Evolutionary conservation across 2,329 filamentous ascomycete genomes (phyloP).

Genomic region (Arthrinium puccinioides): DNA sequence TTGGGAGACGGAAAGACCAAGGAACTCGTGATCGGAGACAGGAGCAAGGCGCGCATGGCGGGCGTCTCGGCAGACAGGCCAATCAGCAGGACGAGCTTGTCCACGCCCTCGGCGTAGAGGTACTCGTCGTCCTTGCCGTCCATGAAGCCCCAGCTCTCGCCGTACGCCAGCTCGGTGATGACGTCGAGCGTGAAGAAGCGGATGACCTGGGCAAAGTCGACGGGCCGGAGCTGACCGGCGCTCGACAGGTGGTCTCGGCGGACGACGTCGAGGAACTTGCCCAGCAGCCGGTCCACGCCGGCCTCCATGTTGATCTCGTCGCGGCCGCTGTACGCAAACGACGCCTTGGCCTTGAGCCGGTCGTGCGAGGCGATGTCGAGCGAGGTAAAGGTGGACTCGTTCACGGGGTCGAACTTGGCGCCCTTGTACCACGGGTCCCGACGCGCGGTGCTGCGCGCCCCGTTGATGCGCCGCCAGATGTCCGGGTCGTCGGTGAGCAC

Average conservation of each 20-base stretch:
- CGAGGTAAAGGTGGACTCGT: constrained; percentile 12
- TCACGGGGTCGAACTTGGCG: constrained; percentile 9
- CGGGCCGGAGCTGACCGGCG: neutral
- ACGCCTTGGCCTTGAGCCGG: constrained; percentile 10
- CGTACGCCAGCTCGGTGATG: constrained; percentile 2
- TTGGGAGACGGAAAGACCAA: constrained; percentile 1
- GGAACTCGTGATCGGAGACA: neutral
- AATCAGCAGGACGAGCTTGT: neutral
- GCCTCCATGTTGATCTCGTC: constrained; percentile 11
- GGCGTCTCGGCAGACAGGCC: neutral
- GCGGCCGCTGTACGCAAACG: constrained; percentile 12
- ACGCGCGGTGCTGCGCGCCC: constrained; percentile 6
- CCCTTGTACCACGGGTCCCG: constrained; percentile 13
- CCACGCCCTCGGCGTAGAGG: neutral
- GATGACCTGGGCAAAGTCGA: constrained; percentile 4
- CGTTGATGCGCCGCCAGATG: constrained; percentile 10
- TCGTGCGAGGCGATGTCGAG: constrained; percentile 10
- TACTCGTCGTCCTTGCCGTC: constrained; percentile 5
- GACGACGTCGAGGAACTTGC: neutral
- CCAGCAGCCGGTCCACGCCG: constrained; percentile 5
- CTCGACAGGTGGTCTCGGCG: neutral
- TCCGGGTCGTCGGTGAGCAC: constrained; percentile 8
- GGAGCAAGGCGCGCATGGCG: neutral
- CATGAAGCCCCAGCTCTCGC: constrained; percentile 3
- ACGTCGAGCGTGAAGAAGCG: constrained; percentile 5